Conservation (phyloP, 2,329 filamentous ascomycete genomes). For the Monosporascus sp. region DNA sequence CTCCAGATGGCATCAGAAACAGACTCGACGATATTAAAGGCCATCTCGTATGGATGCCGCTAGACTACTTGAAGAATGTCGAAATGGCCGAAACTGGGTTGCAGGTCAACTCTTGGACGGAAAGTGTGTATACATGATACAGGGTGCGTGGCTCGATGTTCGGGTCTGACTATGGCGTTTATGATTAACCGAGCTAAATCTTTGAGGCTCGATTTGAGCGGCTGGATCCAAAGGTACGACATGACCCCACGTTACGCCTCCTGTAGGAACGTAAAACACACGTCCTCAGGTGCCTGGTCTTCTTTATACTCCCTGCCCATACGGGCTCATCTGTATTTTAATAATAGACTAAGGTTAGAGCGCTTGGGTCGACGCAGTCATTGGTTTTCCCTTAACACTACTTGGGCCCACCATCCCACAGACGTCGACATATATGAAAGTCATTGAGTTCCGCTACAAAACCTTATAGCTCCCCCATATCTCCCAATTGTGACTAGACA, state of each 20-base stretch:
- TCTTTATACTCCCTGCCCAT: no score
- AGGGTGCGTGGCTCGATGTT: background rate
- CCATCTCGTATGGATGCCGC: constrained; percentile 92
- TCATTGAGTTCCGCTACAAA: background rate
- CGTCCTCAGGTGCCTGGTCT: no score
- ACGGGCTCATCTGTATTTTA: no score
- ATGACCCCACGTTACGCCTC: no score
- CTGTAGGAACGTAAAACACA: no score
- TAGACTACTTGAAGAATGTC: constrained; percentile 77
- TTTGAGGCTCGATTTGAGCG: no score
- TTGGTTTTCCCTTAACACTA: no score
- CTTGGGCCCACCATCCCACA: background rate
- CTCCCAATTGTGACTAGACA: no score
- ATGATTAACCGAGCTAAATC: background rate
- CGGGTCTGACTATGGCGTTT: background rate
- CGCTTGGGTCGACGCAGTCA: no score
- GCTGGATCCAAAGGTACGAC: no score
- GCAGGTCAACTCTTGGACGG: constrained; percentile 79
- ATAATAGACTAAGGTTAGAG: no score
- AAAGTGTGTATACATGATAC: constrained; percentile 72
- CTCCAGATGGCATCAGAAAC: constrained; percentile 63
- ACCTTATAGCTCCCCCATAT: background rate
- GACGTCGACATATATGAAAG: background rate
- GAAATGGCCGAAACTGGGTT: constrained; percentile 87
- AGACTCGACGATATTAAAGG: constrained; percentile 79